Conservation (phyloP, 2,329 filamentous ascomycete genomes). For the Fusarium sp. region DNA sequence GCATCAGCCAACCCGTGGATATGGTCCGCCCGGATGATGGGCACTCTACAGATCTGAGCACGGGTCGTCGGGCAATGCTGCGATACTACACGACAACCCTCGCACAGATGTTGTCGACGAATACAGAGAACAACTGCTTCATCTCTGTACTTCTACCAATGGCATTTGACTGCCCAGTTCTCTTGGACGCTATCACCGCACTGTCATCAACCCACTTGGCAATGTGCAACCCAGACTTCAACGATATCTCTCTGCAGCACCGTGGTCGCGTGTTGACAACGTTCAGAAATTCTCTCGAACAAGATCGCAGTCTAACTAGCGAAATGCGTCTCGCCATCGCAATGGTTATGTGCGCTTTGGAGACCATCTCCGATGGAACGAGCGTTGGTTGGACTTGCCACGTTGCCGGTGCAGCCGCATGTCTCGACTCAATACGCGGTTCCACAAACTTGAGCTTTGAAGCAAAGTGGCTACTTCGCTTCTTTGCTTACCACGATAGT, state of each 20-base stretch:
- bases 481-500: neutral
- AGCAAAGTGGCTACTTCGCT: neutral
- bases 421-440: neutral
- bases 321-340: neutral
- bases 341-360: neutral
- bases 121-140: neutral
- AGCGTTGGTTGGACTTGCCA: neutral
- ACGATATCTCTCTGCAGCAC: neutral
- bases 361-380: neutral
- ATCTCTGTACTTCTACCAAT: fast-evolving
- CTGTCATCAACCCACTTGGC: neutral
- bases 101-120: fast-evolving
- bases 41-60: neutral
- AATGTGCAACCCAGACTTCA: neutral
- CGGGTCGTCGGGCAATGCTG: fast-evolving
- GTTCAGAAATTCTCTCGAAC: fast-evolving
- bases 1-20: neutral
- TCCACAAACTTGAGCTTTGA: neutral
- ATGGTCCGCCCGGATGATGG: neutral
- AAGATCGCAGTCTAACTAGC: fast-evolving
- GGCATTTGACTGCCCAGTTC: neutral
- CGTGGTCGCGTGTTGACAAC: fast-evolving
- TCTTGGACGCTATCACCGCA: fast-evolving
- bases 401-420: neutral
- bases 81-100: neutral